These are phyloP conservation scores for Arthroderma sp. DNA, from an alignment of 2,329 filamentous ascomycete genomes.

Conservation along the genomic window DNA sequence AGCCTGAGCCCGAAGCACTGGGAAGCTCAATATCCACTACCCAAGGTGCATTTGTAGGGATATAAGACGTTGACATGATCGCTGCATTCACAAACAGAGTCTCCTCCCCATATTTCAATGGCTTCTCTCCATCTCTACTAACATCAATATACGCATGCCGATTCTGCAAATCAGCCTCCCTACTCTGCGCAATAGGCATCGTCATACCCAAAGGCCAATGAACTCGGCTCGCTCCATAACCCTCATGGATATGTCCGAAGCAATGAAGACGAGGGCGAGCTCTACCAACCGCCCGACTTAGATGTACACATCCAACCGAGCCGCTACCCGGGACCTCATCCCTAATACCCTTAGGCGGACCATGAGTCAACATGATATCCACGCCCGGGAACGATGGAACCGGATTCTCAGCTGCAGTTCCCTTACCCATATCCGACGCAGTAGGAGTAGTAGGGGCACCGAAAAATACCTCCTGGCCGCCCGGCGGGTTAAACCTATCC, in stretches of 20 bases:
- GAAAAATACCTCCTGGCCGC: constrained; percentile 35
- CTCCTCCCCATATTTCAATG: constrained; percentile 29
- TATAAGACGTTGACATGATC: constrained; percentile 34
- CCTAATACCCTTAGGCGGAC: constrained; percentile 40
- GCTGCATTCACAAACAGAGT: constrained; percentile 51
- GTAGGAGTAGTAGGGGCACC: constrained; percentile 28
- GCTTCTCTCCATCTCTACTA: constrained; percentile 20
- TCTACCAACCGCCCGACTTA: constrained; percentile 19
- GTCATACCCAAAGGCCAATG: background rate
- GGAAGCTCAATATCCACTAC: constrained; percentile 38
- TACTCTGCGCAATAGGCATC: constrained; percentile 7
- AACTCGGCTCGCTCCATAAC: constrained; percentile 30
- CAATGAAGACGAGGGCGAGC: constrained; percentile 25
- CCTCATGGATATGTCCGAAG: constrained; percentile 32
- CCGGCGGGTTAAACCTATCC: constrained; percentile 42
- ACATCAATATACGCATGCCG: constrained; percentile 3
- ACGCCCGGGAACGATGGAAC: constrained; percentile 13
- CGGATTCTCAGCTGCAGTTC: constrained; percentile 10
- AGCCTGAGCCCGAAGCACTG: background rate
- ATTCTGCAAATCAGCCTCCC: background rate
- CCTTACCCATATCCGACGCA: constrained; percentile 23
- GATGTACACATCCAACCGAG: constrained; percentile 19
- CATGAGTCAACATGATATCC: constrained; percentile 43
- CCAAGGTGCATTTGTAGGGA: constrained; percentile 39
- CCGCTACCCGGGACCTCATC: constrained; percentile 27